phyloP scores from a whole-genome alignment of 148 eudicot genomes.

The Persicaria maculosa region DNA sequence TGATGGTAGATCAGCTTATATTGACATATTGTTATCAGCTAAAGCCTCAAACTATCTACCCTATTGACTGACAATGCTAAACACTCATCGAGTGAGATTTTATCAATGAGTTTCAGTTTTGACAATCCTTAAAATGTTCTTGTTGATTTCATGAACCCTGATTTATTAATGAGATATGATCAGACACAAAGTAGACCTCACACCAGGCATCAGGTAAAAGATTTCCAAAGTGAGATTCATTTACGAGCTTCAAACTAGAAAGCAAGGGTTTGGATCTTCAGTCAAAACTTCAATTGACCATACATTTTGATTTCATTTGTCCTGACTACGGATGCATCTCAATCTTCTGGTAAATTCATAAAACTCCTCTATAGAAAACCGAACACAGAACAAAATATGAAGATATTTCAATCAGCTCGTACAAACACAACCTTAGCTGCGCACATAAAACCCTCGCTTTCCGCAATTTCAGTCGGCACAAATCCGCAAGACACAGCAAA shows the following conservation, averaged over 20 bases:
- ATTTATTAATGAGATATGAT: background rate
- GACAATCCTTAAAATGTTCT: background rate
- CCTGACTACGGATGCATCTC: background rate
- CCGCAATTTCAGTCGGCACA: background rate
- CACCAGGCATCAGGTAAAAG: background rate
- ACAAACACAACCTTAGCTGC: background rate
- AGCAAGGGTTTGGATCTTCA: background rate
- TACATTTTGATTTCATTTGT: no score
- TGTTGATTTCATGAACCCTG: background rate
- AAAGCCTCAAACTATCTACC: background rate
- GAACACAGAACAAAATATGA: background rate
- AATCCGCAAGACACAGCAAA: background rate
- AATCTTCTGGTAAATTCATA: background rate
- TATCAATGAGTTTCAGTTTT: background rate
- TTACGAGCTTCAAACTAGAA: background rate
- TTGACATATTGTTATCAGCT: background rate
- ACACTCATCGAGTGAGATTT: background rate
- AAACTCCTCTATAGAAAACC: no score
- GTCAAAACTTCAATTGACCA: background rate
- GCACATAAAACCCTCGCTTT: background rate
- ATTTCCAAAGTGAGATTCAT: background rate
- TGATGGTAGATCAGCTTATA: background rate
- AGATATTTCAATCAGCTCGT: background rate
- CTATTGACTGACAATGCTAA: background rate
- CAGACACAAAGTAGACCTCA: no score